Base-by-base conservation (phyloP, 768 basidiomycete genomes). In the Pisolithus tinctorius region DNA sequence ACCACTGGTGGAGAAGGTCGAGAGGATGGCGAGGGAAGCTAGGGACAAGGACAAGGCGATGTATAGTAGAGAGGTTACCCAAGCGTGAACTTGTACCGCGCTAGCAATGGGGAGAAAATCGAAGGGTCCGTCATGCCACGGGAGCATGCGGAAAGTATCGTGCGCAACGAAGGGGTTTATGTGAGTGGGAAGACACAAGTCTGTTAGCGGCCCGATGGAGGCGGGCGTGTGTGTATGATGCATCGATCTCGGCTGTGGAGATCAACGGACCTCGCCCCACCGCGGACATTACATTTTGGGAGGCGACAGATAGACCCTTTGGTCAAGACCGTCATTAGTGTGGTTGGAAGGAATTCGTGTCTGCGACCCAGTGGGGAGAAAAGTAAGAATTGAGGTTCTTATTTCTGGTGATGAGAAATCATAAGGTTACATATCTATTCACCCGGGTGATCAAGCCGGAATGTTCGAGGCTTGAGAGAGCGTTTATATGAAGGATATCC, bases 131-230 rank as follows among this genome's bases (percentile, higher is more conserved):
- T 38, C 34, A 30, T 47, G 30, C 13, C 47, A 16, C 29, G 27
- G 39, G 48, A 29, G 42, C 34, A 41, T 44, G 27, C 5, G 11
- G 23, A 42, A 11, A 37, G 27, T 17, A 50, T 58, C 6, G 47
- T 53, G 3, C 49, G 42, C 46, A 50, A 45, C 16, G 53, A 61
- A 27, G 54, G 48, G 2, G 57, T 37, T 20, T 69, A 71, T 79
- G 36, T 82, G 80, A 43, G 69, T 81, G 9, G 75, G 78, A 6
- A 64, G 79, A 49, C 69, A 77, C 48, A 77, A 73, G 59, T 79
- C 77, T 7, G 48, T 72, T 51, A 67, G 58, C 27, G 73, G 69
- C 10, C 62, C 64, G 3, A 37, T 68, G 49, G 63, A 63, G 60
- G 52, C 55, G 39, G 58, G 60, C 29, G 57, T 55, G 8, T 82